A percentile compares a stretch with the other conserved stretches of the same genome.
These are phyloP conservation scores for Venturia aucupariae DNA, from an alignment of 2,329 filamentous ascomycete genomes.

Conservation along the genomic window DNA sequence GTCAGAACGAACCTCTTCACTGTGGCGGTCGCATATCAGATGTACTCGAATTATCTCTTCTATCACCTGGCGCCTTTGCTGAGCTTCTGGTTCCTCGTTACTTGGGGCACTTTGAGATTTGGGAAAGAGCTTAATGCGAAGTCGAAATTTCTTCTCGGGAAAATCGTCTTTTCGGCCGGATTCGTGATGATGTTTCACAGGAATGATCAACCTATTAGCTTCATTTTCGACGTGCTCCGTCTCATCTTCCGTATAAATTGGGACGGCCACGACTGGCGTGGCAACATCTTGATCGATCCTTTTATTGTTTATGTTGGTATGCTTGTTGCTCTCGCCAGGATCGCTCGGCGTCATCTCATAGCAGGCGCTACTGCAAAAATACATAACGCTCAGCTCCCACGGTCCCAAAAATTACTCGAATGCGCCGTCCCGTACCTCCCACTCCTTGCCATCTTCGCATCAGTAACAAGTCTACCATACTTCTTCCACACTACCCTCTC, in stretches of 20 bases:
- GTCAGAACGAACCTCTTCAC: conserved; percentile 50
- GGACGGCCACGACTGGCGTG: conserved; percentile 41
- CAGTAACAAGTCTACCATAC: conserved; percentile 21
- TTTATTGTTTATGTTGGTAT: conserved; percentile 50
- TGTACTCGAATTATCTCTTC: conserved; percentile 46
- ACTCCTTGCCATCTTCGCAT: conserved; percentile 13
- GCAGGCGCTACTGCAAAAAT: conserved; percentile 10
- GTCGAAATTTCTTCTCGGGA: neutral
- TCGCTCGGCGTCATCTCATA: conserved; percentile 20
- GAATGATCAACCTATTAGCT: conserved; percentile 21
- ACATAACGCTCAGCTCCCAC: conserved; percentile 6
- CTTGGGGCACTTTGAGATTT: conserved; percentile 37
- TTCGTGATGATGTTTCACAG: neutral
- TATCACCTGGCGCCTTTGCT: conserved; percentile 53
- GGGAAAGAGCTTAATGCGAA: conserved; percentile 2
- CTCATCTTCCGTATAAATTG: conserved; percentile 40
- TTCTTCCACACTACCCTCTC: conserved; percentile 24
- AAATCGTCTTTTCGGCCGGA: conserved; percentile 8
- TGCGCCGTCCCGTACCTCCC: neutral
- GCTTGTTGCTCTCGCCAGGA: conserved; percentile 37
- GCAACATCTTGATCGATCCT: conserved; percentile 43
- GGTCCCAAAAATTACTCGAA: conserved; percentile 1
- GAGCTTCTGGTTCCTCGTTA: conserved; percentile 53
- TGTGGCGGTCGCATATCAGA: conserved; percentile 44
- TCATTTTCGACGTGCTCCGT: conserved; percentile 29